Evolutionary conservation across 2,329 filamentous ascomycete species (phyloP).

Genomic region (Microsporum ferrugineum): DNA sequence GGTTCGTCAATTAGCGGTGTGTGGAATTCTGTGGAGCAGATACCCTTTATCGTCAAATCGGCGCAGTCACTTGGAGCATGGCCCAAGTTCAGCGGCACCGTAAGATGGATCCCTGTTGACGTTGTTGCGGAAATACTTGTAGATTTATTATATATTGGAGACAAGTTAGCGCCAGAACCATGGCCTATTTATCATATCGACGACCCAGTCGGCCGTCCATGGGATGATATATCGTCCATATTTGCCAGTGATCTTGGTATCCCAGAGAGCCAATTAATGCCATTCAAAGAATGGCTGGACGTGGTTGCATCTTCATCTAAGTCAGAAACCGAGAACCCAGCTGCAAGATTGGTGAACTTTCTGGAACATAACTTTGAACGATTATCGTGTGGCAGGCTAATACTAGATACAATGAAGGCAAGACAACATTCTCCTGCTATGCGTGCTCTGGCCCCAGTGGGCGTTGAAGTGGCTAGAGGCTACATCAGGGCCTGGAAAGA

Average conservation of each 20-base stretch:
- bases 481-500: conserved; percentile 30
- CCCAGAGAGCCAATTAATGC: background rate
- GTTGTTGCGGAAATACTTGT: conserved; percentile 24
- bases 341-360: conserved; percentile 22
- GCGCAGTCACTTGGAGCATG: conserved; percentile 36
- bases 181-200: conserved; percentile 37
- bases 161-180: background rate
- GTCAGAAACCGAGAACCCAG: conserved; percentile 22
- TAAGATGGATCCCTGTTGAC: conserved; percentile 36
- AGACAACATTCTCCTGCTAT: conserved; percentile 30
- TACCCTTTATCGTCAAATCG: conserved; percentile 41
- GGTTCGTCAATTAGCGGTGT: conserved; percentile 40
- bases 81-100: conserved; percentile 22
- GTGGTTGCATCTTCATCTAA: conserved; percentile 27
- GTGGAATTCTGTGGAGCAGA: conserved; percentile 46
- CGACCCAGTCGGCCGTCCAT: conserved; percentile 34
- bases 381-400: conserved; percentile 38
- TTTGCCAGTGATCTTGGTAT: conserved; percentile 27
- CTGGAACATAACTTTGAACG: conserved; percentile 25
- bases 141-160: conserved; percentile 20
- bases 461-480: conserved; percentile 20
- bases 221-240: conserved; percentile 27
- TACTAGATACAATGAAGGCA: conserved; percentile 29
- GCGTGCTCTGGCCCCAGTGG: conserved; percentile 23
- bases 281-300: background rate